These are phyloP conservation scores for Quercus alba DNA, from an alignment of 306 rosid species.

Conservation along the genomic window DNA sequence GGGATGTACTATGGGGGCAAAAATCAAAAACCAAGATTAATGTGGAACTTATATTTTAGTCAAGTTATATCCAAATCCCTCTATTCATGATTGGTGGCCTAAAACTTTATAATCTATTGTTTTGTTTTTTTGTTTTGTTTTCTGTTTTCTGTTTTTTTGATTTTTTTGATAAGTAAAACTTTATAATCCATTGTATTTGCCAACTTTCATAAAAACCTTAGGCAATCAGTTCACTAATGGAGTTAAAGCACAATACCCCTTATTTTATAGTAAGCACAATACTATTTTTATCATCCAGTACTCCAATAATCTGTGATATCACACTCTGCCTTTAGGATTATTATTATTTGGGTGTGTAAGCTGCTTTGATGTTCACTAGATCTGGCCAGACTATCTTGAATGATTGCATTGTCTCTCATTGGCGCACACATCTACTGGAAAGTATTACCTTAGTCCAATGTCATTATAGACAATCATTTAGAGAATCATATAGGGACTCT, in stretches of 20 bases:
- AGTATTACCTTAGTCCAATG: not conserved
- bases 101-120: not conserved
- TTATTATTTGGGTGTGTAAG: not conserved
- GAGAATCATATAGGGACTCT: not conserved
- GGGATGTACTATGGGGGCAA: too few relatives aligned
- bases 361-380: not conserved
- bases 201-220: slow-evolving; percentile 1
- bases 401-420: slow-evolving; percentile 3
- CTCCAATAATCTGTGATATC: not conserved
- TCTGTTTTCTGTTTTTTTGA: too few relatives aligned
- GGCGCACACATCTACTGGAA: not conserved
- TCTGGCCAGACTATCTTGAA: not conserved
- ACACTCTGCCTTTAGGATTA: not conserved
- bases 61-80: not conserved
- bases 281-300: not conserved
- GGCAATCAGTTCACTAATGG: not conserved
- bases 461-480: not conserved
- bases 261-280: not conserved
- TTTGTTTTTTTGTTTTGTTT: too few relatives aligned
- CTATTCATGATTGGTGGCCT: not conserved
- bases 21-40: too few relatives aligned
- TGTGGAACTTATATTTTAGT: not conserved
- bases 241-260: not conserved
- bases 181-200: not conserved
- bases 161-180: not conserved